Evolutionary conservation across 257 asterid species (phyloP).

Genomic region (Fraxinus americana): DNA sequence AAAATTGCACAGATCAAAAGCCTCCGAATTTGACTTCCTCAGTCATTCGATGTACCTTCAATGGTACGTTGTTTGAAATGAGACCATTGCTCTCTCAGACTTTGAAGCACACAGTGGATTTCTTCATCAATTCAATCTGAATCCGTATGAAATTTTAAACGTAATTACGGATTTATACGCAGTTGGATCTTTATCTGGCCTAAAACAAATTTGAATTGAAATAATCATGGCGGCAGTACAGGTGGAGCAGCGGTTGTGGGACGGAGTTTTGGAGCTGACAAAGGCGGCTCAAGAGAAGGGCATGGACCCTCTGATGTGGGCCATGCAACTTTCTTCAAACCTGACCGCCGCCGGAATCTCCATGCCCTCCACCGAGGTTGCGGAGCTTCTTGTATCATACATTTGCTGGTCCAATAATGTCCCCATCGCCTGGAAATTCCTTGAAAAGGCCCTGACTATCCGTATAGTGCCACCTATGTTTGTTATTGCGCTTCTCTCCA

Average conservation of each 20-base stretch:
- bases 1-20: neutral
- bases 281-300: slow-evolving; percentile 76
- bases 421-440: slow-evolving; percentile 86
- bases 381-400: slow-evolving; percentile 73
- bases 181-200: neutral
- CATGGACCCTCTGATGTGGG: slow-evolving; percentile 81
- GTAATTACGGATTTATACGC: neutral
- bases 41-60: neutral
- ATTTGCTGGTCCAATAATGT: slow-evolving; percentile 82
- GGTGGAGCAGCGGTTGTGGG: slow-evolving; percentile 47
- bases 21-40: neutral
- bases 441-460: slow-evolving; percentile 76
- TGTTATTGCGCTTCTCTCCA: slow-evolving; percentile 75
- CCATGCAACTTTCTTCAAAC: slow-evolving; percentile 64
- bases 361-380: slow-evolving; percentile 77
- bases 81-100: too few species aligned
- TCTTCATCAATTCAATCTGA: neutral
- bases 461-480: slow-evolving; percentile 79
- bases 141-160: neutral
- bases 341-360: slow-evolving; percentile 66
- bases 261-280: slow-evolving; percentile 69
- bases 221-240: slow-evolving; percentile 24
- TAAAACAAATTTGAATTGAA: neutral
- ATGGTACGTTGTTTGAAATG: too few species aligned
- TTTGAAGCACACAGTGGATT: neutral